These are phyloP conservation scores for Pleurotus sapidus DNA, from an alignment of 768 basidiomycete species.

Conservation along the genomic window DNA sequence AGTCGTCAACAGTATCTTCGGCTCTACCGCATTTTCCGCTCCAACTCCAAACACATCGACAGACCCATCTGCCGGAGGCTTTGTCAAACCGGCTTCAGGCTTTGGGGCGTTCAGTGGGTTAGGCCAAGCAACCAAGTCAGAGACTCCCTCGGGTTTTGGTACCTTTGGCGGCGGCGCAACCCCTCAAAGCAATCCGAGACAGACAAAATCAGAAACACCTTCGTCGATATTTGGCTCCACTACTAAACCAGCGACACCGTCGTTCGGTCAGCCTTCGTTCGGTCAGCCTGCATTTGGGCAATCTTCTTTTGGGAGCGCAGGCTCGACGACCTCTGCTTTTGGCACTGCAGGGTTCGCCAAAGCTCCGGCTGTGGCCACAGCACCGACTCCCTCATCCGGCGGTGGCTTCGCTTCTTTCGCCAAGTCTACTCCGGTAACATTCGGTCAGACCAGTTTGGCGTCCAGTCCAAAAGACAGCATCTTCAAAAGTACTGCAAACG, in stretches of 20 bases:
- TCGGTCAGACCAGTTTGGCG: not conserved
- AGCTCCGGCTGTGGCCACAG: slow-evolving; percentile 1
- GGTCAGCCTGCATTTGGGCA: slow-evolving; percentile 33
- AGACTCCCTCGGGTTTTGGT: not conserved
- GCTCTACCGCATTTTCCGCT: slow-evolving; percentile 12
- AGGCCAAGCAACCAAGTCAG: not conserved
- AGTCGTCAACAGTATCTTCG: slow-evolving; percentile 15
- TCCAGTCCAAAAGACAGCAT: not conserved
- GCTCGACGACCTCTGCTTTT: slow-evolving; percentile 27
- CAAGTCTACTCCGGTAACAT: not conserved
- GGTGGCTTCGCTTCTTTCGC: slow-evolving; percentile 22
- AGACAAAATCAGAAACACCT: slow-evolving; percentile 4
- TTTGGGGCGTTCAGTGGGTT: slow-evolving; percentile 28
- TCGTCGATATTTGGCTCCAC: not conserved
- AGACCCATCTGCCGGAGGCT: slow-evolving; percentile 20
- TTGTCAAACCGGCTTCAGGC: slow-evolving; percentile 20
- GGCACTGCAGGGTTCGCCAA: slow-evolving; percentile 31
- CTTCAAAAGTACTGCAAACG: not conserved
- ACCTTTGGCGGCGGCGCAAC: slow-evolving; percentile 8
- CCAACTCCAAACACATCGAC: slow-evolving; percentile 13
- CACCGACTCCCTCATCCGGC: slow-evolving; percentile 8
- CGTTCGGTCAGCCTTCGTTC: slow-evolving; percentile 31
- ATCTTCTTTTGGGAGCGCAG: slow-evolving; percentile 23
- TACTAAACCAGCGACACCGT: slow-evolving; percentile 13
- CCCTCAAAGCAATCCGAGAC: slow-evolving; percentile 1